These are phyloP conservation scores for Aspergillus viridinutans DNA, from an alignment of 2,329 filamentous ascomycete genomes.

Conservation along the genomic window DNA sequence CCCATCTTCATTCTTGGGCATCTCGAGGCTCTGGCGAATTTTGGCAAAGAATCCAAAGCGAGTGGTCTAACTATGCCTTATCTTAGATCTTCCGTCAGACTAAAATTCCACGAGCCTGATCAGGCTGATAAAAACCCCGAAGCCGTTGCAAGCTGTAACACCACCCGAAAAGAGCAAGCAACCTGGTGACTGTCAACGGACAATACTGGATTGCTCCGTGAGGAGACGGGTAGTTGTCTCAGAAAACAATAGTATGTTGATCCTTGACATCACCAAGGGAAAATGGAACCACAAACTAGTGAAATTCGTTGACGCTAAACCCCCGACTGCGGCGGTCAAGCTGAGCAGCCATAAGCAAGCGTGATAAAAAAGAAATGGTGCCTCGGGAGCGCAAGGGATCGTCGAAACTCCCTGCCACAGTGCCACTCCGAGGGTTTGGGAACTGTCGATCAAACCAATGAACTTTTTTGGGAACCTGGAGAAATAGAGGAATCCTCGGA, in stretches of 20 bases:
- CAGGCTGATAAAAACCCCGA: not conserved
- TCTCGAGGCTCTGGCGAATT: not conserved
- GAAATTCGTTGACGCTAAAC: not conserved
- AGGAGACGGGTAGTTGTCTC: slow-evolving; percentile 12
- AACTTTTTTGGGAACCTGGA: slow-evolving; percentile 13
- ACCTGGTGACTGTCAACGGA: not conserved
- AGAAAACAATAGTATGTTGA: slow-evolving; percentile 17
- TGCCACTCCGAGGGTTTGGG: not conserved
- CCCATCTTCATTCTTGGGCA: not conserved
- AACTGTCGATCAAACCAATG: slow-evolving; percentile 3
- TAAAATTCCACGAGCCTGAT: not conserved
- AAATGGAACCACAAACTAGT: not conserved
- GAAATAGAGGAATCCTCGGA: slow-evolving; percentile 9
- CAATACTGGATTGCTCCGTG: too few species aligned
- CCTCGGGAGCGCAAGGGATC: slow-evolving; percentile 12
- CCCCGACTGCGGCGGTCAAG: not conserved
- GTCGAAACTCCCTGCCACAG: slow-evolving; percentile 2
- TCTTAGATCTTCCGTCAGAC: slow-evolving; percentile 8
- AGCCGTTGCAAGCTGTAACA: too few species aligned
- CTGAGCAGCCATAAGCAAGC: not conserved
- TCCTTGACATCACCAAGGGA: slow-evolving; percentile 12
- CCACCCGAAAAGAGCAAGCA: slow-evolving; percentile 1
- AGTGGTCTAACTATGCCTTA: not conserved
- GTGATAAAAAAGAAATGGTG: slow-evolving; percentile 2
- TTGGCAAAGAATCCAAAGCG: not conserved